phyloP scores from a whole-genome alignment of 805 yeast species.

The Monosporozyma servazzii region DNA sequence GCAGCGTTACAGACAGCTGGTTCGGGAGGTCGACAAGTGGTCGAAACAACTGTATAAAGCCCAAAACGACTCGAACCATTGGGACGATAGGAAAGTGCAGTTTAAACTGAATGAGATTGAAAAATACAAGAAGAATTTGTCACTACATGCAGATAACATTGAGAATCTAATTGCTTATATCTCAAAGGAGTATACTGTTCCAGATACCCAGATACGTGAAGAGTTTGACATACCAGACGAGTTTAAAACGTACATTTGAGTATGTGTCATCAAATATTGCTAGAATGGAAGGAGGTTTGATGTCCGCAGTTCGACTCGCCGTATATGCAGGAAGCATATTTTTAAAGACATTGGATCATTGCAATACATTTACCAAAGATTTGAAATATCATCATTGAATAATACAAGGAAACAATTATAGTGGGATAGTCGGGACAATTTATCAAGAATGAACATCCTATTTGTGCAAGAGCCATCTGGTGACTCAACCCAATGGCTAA shows the following conservation, averaged over 20 bases:
- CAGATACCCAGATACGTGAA: conserved; percentile 24
- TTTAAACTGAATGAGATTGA: conserved; percentile 5
- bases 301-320: not conserved
- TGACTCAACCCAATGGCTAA: conserved; percentile 11
- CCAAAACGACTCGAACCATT: conserved; percentile 3
- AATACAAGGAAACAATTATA: too few relatives aligned
- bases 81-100: conserved; percentile 15
- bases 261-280: not conserved
- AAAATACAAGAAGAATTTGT: conserved; percentile 8
- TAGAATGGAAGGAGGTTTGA: not conserved
- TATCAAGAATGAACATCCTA: conserved; percentile 6
- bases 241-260: conserved; percentile 11
- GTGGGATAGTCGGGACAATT: too few relatives aligned
- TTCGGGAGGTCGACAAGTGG: not conserved
- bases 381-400: too few relatives aligned
- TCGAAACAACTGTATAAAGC: conserved; percentile 1
- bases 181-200: conserved; percentile 24
- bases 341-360: too few relatives aligned
- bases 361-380: too few relatives aligned
- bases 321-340: not conserved
- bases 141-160: conserved; percentile 33
- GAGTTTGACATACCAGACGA: conserved; percentile 40
- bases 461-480: conserved; percentile 11
- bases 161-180: conserved; percentile 34
- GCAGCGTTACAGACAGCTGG: not conserved